Evolutionary conservation across 495 filamentous ascomycete genomes (phyloP).

Genomic region (Saxophila tyrrhenica): DNA sequence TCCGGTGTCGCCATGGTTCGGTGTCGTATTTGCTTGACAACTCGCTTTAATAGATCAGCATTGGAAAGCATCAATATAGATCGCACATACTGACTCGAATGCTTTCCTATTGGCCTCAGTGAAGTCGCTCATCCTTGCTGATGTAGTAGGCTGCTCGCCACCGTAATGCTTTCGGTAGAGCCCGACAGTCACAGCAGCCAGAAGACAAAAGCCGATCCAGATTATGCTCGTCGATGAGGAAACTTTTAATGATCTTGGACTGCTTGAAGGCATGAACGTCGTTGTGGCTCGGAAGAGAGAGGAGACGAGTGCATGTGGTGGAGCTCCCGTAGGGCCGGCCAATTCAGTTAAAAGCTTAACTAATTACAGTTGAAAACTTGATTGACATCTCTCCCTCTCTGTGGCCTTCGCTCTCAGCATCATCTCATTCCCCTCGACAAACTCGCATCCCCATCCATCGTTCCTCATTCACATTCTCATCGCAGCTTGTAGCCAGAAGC

Average conservation of each 20-base stretch:
- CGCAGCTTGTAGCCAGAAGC: too few species aligned
- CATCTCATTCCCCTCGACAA: too few species aligned
- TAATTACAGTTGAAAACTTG: too few species aligned
- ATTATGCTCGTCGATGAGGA: too few species aligned
- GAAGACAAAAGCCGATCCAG: background rate
- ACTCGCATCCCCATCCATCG: too few species aligned
- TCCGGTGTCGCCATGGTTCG: slow-evolving; percentile 31
- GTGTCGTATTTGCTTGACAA: slow-evolving; percentile 36
- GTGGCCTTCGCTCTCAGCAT: too few species aligned
- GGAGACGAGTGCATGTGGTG: too few species aligned
- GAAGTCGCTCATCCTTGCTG: slow-evolving; percentile 19
- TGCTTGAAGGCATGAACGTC: too few species aligned
- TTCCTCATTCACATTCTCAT: too few species aligned
- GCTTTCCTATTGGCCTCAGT: slow-evolving; percentile 42
- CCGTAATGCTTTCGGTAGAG: background rate
- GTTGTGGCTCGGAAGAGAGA: background rate
- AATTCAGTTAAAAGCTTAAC: background rate
- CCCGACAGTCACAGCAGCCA: background rate
- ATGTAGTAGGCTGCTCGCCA: background rate
- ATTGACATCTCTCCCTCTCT: too few species aligned
- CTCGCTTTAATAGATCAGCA: slow-evolving; percentile 25
- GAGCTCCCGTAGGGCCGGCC: background rate
- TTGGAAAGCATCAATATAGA: background rate
- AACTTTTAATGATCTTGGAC: too few species aligned
- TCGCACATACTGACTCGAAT: slow-evolving; percentile 38